phyloP scores from a whole-genome alignment of 768 basidiomycete genomes.

The Naematelia aurantialba region DNA sequence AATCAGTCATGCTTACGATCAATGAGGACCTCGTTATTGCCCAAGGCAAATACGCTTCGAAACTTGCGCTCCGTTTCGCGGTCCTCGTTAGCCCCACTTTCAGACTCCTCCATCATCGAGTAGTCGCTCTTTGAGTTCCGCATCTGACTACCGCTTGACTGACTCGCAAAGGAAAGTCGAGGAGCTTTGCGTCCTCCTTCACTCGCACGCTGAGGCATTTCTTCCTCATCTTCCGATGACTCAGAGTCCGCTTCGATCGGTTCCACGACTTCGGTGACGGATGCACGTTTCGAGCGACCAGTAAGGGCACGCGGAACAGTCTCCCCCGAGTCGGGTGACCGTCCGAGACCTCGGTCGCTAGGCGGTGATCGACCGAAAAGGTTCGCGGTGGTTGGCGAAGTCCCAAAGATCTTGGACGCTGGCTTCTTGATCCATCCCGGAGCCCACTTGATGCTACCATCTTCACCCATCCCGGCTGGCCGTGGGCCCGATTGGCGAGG shows the following conservation, averaged over 20 bases:
- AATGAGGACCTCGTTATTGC: conserved; percentile 78
- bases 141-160: conserved; percentile 20
- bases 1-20: conserved; percentile 65
- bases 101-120: conserved; percentile 75
- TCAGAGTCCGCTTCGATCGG: conserved; percentile 11
- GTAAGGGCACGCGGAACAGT: not conserved
- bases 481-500: conserved; percentile 31
- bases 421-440: conserved; percentile 41
- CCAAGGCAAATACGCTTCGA: conserved; percentile 73
- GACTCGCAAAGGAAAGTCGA: conserved; percentile 19
- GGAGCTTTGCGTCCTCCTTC: conserved; percentile 1
- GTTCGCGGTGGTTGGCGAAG: conserved; percentile 21
- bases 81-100: conserved; percentile 50
- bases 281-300: conserved; percentile 8
- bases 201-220: not conserved
- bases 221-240: conserved; percentile 12
- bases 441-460: conserved; percentile 23
- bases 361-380: conserved; percentile 3
- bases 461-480: conserved; percentile 20
- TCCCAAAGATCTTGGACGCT: conserved; percentile 28
- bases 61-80: conserved; percentile 65
- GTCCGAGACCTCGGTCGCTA: not conserved
- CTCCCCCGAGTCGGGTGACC: not conserved
- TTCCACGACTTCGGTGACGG: conserved; percentile 39
- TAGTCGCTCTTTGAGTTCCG: conserved; percentile 56